Base-by-base conservation (phyloP, 2,329 filamentous ascomycete genomes). In the Penicillium fuscoglaucum region DNA sequence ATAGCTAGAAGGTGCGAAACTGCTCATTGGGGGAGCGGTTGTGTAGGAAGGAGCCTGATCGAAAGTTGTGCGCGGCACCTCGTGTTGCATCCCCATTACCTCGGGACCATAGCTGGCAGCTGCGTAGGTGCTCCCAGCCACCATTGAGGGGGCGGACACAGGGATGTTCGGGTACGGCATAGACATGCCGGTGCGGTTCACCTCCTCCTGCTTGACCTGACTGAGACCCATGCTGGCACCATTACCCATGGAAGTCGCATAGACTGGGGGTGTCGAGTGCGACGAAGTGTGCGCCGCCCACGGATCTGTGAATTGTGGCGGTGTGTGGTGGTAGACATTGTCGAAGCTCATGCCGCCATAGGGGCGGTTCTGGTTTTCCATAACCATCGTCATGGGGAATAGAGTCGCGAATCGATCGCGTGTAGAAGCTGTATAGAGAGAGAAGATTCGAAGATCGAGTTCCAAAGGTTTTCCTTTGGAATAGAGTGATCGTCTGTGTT, bases 331-430 rank as follows among this genome's bases (percentile, higher is more conserved):
- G 74, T 90, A 87, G 83, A 92, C 87, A 75, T 86, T 84, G 77
- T 93, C 90, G 82, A 93, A 95, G 76, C 86, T 87, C 80, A 96
- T 83, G 74, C 84, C 85, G 72, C 84, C 90, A 80, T 89, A 90
- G 76, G 86, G 86, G 81, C 87, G 90, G 80, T 93, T 91, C 77
- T 92, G 90, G 72, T 87, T 87, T 80, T 96, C 91, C 82, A 96
- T 86, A 77, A 93, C 90, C 91, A 96, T 96, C 80, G 91, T 95
- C 92, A 96, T 96, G 77, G 77, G 86, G 79, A 65, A 68, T 67
- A 66, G 55, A 53, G 55, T 59, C 52, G 64, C 59, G 59, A 59
- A 24, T 56, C 54, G 59, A 58, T 62, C 64, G 61, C 61, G 56
- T 50, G 52, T 48, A 44, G 45, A 29, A 51, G 33, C 19, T 53